Percentiles rank a stretch among this genome's conserved stretches.
Evolutionary conservation across 2,329 filamentous ascomycete species (phyloP).

Genomic region (Raffaelea arxii): DNA sequence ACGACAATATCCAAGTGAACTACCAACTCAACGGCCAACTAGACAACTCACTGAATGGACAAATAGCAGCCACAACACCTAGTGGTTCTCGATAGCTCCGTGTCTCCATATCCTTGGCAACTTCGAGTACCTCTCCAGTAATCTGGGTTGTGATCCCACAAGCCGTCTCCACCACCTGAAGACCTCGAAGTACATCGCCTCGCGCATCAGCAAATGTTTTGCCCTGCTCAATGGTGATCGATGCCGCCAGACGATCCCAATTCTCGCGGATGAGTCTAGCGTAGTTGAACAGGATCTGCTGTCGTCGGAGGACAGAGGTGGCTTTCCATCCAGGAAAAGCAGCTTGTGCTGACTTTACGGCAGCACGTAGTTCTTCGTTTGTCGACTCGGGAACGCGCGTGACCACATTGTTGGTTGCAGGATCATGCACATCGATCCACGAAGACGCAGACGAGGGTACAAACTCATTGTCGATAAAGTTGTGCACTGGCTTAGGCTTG

Average conservation of each 20-base stretch:
- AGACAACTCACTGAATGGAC: no score
- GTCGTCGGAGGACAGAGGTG: constrained; percentile 62
- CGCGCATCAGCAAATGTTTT: constrained; percentile 79
- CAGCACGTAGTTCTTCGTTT: constrained; percentile 63
- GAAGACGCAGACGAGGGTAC: constrained; percentile 55
- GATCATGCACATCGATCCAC: constrained; percentile 74
- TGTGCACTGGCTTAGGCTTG: no score
- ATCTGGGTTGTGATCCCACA: constrained; percentile 72
- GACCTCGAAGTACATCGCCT: constrained; percentile 70
- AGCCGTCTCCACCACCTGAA: constrained; percentile 78
- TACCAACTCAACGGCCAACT: no score
- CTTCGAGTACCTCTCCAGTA: constrained; percentile 75
- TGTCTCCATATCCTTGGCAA: constrained; percentile 86
- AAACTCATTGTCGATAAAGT: constrained; percentile 78
- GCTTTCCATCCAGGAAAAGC: constrained; percentile 66
- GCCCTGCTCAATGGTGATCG: constrained; percentile 80
- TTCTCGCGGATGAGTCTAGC: constrained; percentile 71
- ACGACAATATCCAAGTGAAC: no score
- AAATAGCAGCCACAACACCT: constrained; percentile 74
- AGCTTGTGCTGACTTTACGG: constrained; percentile 64
- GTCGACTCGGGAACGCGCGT: constrained; percentile 81
- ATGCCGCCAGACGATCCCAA: constrained; percentile 75
- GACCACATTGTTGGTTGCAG: constrained; percentile 76
- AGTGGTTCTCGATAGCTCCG: constrained; percentile 72
- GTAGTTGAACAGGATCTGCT: constrained; percentile 84